phyloP scores from a whole-genome alignment of 2,329 filamentous ascomycete species.

The Magnaporthiopsis rhizophila region DNA sequence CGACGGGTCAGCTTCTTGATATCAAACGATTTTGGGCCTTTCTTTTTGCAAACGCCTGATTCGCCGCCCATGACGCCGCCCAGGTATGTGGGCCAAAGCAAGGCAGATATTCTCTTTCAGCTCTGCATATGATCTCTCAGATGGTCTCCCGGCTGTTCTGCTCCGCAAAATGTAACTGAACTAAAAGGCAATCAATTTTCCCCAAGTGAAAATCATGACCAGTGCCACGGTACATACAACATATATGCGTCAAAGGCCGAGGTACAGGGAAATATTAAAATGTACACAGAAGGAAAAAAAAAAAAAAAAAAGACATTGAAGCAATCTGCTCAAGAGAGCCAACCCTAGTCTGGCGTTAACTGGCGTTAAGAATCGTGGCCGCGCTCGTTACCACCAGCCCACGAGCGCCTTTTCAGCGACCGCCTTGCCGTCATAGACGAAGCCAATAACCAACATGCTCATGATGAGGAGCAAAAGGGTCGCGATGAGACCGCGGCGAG shows the following conservation, averaged over 20 bases:
- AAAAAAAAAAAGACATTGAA: background rate
- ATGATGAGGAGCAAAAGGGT: constrained; percentile 12
- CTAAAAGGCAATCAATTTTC: background rate
- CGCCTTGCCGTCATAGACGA: constrained; percentile 9
- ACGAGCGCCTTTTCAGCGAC: background rate
- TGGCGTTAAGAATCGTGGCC: background rate
- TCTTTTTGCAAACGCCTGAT: background rate
- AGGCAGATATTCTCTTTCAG: background rate
- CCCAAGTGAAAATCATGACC: background rate
- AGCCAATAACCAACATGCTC: constrained; percentile 14
- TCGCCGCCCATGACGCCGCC: background rate
- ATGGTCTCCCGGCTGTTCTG: no score
- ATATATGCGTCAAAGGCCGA: background rate
- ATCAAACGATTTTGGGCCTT: background rate
- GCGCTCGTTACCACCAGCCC: background rate
- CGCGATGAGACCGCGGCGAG: constrained; percentile 16
- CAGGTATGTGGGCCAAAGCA: background rate
- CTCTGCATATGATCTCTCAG: no score
- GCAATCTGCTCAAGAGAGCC: background rate
- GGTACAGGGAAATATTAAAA: background rate
- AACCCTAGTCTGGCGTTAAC: background rate
- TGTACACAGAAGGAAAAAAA: background rate
- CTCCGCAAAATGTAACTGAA: background rate
- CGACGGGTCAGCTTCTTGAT: background rate
- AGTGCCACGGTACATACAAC: background rate